Conservation (phyloP, 768 basidiomycete species). For the Agrocybe praecox region DNA sequence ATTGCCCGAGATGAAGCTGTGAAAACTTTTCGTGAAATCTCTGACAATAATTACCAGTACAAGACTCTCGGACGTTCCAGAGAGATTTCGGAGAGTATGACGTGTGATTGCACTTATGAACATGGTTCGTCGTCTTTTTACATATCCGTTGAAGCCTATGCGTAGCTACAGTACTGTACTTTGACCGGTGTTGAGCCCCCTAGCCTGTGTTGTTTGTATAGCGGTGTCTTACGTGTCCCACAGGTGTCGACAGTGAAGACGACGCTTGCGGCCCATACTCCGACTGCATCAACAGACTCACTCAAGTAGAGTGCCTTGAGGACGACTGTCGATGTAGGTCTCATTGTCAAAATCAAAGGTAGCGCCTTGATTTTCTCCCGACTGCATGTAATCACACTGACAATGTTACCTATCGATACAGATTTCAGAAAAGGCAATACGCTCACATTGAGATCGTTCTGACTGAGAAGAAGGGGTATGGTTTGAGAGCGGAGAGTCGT, state of each 20-base stretch:
- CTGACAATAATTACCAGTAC: slow-evolving; percentile 84
- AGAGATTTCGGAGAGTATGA: slow-evolving; percentile 90
- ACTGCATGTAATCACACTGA: slow-evolving; percentile 8
- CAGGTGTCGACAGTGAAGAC: slow-evolving; percentile 62
- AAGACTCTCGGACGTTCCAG: slow-evolving; percentile 84
- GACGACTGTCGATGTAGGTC: slow-evolving; percentile 84
- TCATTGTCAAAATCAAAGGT: slow-evolving; percentile 95
- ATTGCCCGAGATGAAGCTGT: slow-evolving; percentile 74
- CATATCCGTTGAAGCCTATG: slow-evolving; percentile 10
- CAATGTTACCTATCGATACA: slow-evolving; percentile 30
- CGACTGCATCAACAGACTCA: slow-evolving; percentile 96
- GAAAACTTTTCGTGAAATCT: slow-evolving; percentile 71
- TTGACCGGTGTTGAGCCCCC: not conserved
- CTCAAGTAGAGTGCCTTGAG: slow-evolving; percentile 94
- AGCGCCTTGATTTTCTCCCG: slow-evolving; percentile 23
- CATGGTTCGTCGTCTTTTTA: slow-evolving; percentile 62
- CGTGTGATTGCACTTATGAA: slow-evolving; percentile 90
- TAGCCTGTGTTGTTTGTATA: slow-evolving; percentile 4
- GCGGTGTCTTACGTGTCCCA: slow-evolving; percentile 29
- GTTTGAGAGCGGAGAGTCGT: slow-evolving; percentile 76
- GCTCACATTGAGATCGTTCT: slow-evolving; percentile 86
- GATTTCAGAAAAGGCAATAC: slow-evolving; percentile 88
- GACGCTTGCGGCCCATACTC: slow-evolving; percentile 84
- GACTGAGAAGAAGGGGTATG: slow-evolving; percentile 96
- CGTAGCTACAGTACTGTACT: slow-evolving; percentile 15